Evolutionary conservation across 208 protist species (phyloP).

Genomic region (Naegleria lovaniensis): DNA sequence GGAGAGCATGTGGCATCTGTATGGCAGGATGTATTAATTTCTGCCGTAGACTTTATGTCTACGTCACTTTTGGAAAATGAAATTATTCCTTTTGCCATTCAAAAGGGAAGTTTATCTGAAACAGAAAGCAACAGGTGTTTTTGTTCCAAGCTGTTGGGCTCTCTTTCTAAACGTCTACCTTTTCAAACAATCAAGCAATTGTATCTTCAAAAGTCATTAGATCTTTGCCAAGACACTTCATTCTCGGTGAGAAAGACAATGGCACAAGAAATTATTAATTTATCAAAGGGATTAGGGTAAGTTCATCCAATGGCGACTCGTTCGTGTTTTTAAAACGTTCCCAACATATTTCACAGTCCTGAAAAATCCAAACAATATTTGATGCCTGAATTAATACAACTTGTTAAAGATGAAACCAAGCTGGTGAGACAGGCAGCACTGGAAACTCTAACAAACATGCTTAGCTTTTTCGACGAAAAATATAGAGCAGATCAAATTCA

Average conservation of each 20-base stretch:
- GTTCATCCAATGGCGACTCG: background rate
- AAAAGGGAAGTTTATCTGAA: background rate
- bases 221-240: slow-evolving; percentile 9
- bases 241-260: background rate
- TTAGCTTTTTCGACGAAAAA: slow-evolving; percentile 1
- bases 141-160: background rate
- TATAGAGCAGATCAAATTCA: background rate
- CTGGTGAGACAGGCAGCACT: background rate
- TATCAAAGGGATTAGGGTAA: slow-evolving; percentile 6
- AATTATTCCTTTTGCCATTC: background rate
- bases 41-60: background rate
- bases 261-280: background rate
- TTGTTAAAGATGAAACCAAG: background rate
- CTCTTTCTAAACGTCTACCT: background rate
- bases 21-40: background rate
- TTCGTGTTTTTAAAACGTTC: background rate
- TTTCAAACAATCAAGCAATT: background rate
- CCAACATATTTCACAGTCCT: background rate
- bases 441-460: background rate
- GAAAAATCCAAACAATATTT: slow-evolving; percentile 14
- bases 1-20: background rate
- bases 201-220: background rate
- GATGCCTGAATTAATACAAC: background rate
- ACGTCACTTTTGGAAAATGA: background rate
- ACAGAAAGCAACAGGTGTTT: background rate